These are phyloP conservation scores for Podospora fimiseda DNA, from an alignment of 495 filamentous ascomycete species.

Conservation along the genomic window DNA sequence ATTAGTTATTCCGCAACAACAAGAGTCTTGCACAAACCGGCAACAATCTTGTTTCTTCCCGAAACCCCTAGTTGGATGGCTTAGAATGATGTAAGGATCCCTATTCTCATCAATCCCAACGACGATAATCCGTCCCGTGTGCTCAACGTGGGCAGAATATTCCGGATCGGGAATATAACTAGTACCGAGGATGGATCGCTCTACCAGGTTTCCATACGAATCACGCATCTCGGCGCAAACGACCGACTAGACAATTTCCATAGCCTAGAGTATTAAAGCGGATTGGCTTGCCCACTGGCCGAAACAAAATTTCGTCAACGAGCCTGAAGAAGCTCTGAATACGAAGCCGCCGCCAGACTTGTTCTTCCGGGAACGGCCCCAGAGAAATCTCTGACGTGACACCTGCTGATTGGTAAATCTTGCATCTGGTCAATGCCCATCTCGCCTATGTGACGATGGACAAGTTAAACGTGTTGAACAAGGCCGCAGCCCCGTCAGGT, in stretches of 20 bases:
- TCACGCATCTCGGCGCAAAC: slow-evolving; percentile 69
- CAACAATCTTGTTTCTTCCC: slow-evolving; percentile 66
- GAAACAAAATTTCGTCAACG: slow-evolving; percentile 48
- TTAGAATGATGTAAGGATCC: slow-evolving; percentile 59
- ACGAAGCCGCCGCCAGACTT: too few relatives aligned
- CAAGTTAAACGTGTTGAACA: too few relatives aligned
- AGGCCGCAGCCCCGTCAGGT: too few relatives aligned
- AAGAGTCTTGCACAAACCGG: slow-evolving; percentile 79
- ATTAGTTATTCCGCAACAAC: slow-evolving; percentile 59
- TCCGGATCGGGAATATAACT: slow-evolving; percentile 61
- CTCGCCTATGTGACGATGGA: too few relatives aligned
- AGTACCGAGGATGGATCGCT: slow-evolving; percentile 86
- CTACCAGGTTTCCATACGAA: slow-evolving; percentile 54
- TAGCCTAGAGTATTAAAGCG: slow-evolving; percentile 42
- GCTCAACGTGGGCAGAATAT: slow-evolving; percentile 26
- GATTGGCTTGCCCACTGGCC: slow-evolving; percentile 37
- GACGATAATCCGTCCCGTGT: slow-evolving; percentile 72
- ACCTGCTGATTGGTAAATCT: too few relatives aligned
- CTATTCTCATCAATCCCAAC: slow-evolving; percentile 73
- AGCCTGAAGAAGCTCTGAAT: slow-evolving; percentile 44
- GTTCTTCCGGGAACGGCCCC: too few relatives aligned
- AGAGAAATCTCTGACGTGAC: too few relatives aligned
- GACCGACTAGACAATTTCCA: slow-evolving; percentile 78
- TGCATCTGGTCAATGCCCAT: too few relatives aligned
- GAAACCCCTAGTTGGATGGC: slow-evolving; percentile 60